These are phyloP conservation scores for Spergularia marina DNA, from an alignment of 148 eudicot genomes.

Conservation along the genomic window DNA sequence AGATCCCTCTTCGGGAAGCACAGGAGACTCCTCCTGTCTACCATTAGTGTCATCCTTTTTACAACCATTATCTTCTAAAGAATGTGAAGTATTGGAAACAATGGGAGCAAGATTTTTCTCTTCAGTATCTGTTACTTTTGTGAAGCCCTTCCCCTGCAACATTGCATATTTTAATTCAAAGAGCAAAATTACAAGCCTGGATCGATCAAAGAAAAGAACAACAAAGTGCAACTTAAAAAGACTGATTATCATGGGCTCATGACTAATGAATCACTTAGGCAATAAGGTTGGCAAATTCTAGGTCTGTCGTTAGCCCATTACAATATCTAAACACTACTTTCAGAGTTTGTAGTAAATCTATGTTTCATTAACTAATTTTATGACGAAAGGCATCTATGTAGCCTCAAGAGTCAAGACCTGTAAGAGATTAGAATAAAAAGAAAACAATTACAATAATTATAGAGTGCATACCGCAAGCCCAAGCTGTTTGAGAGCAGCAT, in stretches of 20 bases:
- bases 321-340: not conserved
- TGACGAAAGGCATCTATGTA: not conserved
- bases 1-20: slow-evolving; percentile 33
- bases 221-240: not conserved
- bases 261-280: not conserved
- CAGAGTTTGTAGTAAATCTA: not conserved
- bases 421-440: not conserved
- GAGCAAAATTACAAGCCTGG: not conserved
- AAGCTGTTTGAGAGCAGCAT: slow-evolving; percentile 70
- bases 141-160: slow-evolving; percentile 46
- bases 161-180: slow-evolving; percentile 8
- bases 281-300: not conserved
- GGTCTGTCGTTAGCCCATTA: not conserved
- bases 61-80: slow-evolving; percentile 39
- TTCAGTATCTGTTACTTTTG: slow-evolving; percentile 36
- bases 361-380: no score
- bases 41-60: slow-evolving; percentile 28
- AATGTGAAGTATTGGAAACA: slow-evolving; percentile 35
- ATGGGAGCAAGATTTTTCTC: slow-evolving; percentile 40
- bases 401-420: slow-evolving; percentile 1
- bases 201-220: not conserved
- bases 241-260: not conserved
- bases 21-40: slow-evolving; percentile 28
- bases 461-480: slow-evolving; percentile 57
- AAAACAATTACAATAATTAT: not conserved